Percentiles rank a stretch among this genome's conserved stretches.
Evolutionary conservation across 1,284 basidiomycete genomes (phyloP).

Genomic region (Pholiota adiposa): DNA sequence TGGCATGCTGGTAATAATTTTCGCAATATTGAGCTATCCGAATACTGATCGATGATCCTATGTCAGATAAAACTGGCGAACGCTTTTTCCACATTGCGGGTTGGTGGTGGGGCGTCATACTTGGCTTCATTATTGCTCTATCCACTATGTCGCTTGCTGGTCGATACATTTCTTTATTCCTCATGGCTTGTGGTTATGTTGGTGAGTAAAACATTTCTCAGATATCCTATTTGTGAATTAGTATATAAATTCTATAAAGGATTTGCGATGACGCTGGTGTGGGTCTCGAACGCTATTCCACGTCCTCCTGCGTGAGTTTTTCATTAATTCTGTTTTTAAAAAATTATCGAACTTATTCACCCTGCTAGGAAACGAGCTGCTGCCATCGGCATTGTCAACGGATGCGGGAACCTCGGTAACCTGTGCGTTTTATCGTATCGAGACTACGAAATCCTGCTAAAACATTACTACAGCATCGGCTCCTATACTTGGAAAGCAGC

Average conservation of each 20-base stretch:
- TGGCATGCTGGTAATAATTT: constrained; percentile 61
- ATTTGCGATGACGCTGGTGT: constrained; percentile 61
- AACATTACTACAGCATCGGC: constrained; percentile 29
- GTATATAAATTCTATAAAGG: constrained; percentile 35
- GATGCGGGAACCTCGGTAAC: constrained; percentile 38
- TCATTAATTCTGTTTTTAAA: neutral
- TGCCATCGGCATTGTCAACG: constrained; percentile 42
- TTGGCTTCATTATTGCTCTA: constrained; percentile 67
- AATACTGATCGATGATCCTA: neutral
- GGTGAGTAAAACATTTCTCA: constrained; percentile 40
- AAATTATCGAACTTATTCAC: neutral
- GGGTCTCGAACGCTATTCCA: constrained; percentile 66
- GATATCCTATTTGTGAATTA: neutral
- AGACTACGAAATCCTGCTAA: neutral
- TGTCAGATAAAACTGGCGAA: constrained; percentile 60
- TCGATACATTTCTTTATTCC: constrained; percentile 68
- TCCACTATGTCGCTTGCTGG: constrained; percentile 56
- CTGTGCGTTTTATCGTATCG: constrained; percentile 30
- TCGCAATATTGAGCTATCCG: constrained; percentile 1
- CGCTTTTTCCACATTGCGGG: constrained; percentile 69
- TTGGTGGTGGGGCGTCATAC: constrained; percentile 63
- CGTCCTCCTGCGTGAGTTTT: constrained; percentile 57
- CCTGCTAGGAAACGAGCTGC: constrained; percentile 37
- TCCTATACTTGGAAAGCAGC: constrained; percentile 55
- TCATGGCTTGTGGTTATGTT: constrained; percentile 61